These are phyloP conservation scores for Firmiana major DNA, from an alignment of 345 rosid species.

Conservation along the genomic window DNA sequence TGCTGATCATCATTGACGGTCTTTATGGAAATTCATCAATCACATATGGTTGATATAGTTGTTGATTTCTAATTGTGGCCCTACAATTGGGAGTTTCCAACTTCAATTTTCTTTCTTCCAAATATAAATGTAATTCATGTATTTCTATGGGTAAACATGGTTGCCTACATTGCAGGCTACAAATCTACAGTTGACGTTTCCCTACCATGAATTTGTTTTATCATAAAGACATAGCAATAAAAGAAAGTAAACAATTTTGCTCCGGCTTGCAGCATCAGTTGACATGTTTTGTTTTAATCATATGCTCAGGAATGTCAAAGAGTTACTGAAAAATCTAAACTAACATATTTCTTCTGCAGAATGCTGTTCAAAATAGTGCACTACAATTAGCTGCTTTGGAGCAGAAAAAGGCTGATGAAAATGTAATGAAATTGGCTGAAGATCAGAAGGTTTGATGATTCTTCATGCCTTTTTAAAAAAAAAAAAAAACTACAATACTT, in stretches of 20 bases:
- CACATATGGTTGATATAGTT: background rate
- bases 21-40: background rate
- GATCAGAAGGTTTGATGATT: slow-evolving; percentile 72
- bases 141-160: background rate
- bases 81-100: background rate
- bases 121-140: background rate
- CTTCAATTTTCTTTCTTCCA: background rate
- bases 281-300: background rate
- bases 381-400: slow-evolving; percentile 72
- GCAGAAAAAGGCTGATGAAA: slow-evolving; percentile 75
- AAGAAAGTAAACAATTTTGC: background rate
- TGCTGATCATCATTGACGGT: background rate
- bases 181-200: background rate
- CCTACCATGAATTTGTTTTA: background rate
- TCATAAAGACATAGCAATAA: background rate
- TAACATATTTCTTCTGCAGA: slow-evolving; percentile 36
- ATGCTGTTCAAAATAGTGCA: slow-evolving; percentile 47
- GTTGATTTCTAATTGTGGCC: background rate
- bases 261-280: background rate
- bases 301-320: background rate
- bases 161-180: background rate
- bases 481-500: background rate
- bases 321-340: background rate
- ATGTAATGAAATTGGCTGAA: slow-evolving; percentile 71
- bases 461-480: slow-evolving; percentile 13